Evolutionary conservation across 106 monocot genomes (phyloP).

Genomic region (Chionographis japonica): DNA sequence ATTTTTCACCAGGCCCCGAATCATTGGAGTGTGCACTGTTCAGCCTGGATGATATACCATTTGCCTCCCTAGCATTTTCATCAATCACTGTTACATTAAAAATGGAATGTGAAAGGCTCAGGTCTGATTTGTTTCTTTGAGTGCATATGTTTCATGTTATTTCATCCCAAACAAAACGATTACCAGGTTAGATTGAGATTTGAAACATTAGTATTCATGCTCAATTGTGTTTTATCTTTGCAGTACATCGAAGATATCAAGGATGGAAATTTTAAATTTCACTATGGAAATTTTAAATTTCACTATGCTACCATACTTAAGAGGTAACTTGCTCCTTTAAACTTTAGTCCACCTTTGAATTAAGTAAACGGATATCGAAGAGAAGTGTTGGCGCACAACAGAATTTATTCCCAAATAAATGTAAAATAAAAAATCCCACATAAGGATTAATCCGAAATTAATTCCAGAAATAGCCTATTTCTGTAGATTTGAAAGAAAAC

Average conservation of each 20-base stretch:
- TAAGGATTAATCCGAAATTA: too few species aligned
- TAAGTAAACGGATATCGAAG: too few species aligned
- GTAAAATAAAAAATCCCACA: too few species aligned
- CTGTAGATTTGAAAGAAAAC: too few species aligned
- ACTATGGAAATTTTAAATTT: constrained; percentile 52
- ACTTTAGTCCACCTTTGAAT: neutral
- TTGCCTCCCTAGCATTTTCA: constrained; percentile 87
- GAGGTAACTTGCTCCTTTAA: constrained; percentile 30
- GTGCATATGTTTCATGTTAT: neutral
- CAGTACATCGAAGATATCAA: constrained; percentile 72
- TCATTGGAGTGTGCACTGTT: constrained; percentile 81
- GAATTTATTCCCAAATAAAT: too few species aligned
- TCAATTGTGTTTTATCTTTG: constrained; percentile 7
- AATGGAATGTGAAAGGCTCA: constrained; percentile 40
- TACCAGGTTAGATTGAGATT: too few species aligned
- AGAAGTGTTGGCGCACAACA: too few species aligned
- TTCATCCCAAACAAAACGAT: neutral
- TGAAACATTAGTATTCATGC: neutral
- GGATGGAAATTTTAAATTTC: too few species aligned
- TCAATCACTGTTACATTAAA: constrained; percentile 78
- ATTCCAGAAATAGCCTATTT: too few species aligned
- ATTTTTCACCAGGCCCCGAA: constrained; percentile 87
- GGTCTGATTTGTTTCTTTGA: neutral
- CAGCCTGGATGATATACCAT: constrained; percentile 80
- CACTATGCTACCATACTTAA: constrained; percentile 79